These are phyloP conservation scores for Vickermania ingenoplastis DNA, from an alignment of 208 protist genomes.

Conservation along the genomic window DNA sequence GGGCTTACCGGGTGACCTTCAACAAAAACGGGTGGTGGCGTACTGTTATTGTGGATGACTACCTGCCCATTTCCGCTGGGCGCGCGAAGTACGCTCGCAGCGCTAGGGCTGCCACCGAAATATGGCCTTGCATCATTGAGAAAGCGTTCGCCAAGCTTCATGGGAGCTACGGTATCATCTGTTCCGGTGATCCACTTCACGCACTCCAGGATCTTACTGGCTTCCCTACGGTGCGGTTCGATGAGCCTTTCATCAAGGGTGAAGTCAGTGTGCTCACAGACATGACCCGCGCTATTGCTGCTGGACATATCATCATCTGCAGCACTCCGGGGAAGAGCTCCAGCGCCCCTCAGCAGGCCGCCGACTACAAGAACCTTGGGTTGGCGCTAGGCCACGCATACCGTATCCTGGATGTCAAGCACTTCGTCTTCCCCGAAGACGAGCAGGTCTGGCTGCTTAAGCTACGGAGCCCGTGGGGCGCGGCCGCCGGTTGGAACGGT, in stretches of 20 bases:
- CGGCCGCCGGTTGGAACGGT: conserved; percentile 55
- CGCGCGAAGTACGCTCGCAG: conserved; percentile 51
- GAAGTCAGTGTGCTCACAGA: conserved; percentile 36
- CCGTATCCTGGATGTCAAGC: conserved; percentile 47
- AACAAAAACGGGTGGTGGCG: conserved; percentile 78
- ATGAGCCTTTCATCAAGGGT: conserved; percentile 22
- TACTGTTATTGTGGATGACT: conserved; percentile 76
- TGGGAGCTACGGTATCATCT: conserved; percentile 70
- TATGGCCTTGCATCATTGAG: conserved; percentile 77
- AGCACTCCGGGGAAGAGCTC: conserved; percentile 56
- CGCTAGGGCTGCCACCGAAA: conserved; percentile 42
- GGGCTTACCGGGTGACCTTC: conserved; percentile 71
- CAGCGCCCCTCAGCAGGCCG: conserved; percentile 15
- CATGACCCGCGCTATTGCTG: conserved; percentile 18
- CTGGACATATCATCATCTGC: conserved; percentile 56
- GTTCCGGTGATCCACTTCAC: conserved; percentile 66
- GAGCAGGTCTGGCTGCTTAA: conserved; percentile 50
- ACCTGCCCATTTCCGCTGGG: conserved; percentile 50
- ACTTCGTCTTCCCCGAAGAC: conserved; percentile 31
- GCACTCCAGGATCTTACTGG: conserved; percentile 80
- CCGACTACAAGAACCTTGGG: conserved; percentile 44
- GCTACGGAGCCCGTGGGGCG: conserved; percentile 63
- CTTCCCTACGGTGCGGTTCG: conserved; percentile 52
- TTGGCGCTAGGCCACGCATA: conserved; percentile 60
- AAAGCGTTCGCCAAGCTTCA: conserved; percentile 89